A percentile compares a stretch with the other conserved stretches of the same genome.
Conservation (phyloP, 768 basidiomycete genomes). For the Tricholoma saponaceum region DNA sequence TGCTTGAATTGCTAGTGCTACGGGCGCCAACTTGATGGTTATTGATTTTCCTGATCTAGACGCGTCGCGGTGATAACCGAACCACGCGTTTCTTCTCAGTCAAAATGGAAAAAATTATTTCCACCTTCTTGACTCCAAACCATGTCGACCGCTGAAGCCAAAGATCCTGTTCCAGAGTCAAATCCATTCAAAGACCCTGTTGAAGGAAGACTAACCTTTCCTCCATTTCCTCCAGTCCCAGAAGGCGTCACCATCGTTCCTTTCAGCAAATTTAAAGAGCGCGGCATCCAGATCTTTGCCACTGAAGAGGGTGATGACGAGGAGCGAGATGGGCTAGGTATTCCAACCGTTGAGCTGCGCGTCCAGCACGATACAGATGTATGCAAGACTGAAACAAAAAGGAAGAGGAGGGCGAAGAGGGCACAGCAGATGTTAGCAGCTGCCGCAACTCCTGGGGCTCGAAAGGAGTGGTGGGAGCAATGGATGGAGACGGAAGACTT, state of each 20-base stretch:
- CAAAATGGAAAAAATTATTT: constrained; percentile 6
- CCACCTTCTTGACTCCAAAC: not conserved
- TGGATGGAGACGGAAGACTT: constrained; percentile 63
- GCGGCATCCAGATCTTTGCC: constrained; percentile 37
- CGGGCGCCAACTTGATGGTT: no score
- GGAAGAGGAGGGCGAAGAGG: constrained; percentile 43
- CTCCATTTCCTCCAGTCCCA: constrained; percentile 44
- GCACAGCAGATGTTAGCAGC: constrained; percentile 8
- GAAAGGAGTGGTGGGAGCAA: constrained; percentile 60
- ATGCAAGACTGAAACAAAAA: constrained; percentile 52
- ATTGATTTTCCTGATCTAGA: no score
- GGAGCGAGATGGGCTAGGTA: constrained; percentile 64
- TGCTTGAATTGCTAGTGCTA: no score
- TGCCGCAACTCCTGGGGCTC: constrained; percentile 3
- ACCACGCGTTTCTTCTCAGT: constrained; percentile 8
- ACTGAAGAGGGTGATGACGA: constrained; percentile 38
- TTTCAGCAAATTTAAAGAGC: constrained; percentile 40
- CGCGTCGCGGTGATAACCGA: constrained; percentile 16
- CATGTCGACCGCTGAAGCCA: constrained; percentile 4
- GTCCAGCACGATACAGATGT: constrained; percentile 50
- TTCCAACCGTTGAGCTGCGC: constrained; percentile 57
- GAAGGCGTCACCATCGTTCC: constrained; percentile 37
- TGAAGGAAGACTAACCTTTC: constrained; percentile 31
- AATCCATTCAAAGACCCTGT: not conserved
- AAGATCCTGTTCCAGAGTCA: not conserved